phyloP scores from a whole-genome alignment of 331 rosid species.

The Cydonia oblonga region DNA sequence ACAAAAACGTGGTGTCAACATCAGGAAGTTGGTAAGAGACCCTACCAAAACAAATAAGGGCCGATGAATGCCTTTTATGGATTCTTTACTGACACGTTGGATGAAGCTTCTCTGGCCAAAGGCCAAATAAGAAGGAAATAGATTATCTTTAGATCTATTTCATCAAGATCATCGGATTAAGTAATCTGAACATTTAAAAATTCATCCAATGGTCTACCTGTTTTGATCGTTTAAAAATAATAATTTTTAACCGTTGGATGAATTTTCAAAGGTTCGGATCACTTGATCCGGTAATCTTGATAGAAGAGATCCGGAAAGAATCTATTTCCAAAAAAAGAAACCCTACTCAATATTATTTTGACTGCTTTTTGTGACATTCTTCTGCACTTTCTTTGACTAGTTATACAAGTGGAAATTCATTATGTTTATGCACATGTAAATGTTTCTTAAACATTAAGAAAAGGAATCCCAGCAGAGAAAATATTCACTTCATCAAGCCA shows the following conservation, averaged over 20 bases:
- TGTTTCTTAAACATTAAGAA: neutral
- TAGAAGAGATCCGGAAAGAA: no score
- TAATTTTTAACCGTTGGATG: no score
- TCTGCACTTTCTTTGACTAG: neutral
- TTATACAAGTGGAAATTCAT: neutral
- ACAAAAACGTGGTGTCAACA: neutral
- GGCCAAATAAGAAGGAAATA: constrained; percentile 16
- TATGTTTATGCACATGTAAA: neutral
- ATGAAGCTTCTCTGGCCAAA: neutral
- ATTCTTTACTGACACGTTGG: constrained; percentile 7
- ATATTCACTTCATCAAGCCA: constrained; percentile 22
- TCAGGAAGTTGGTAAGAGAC: neutral
- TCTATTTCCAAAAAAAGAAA: no score
- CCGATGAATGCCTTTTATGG: constrained; percentile 2
- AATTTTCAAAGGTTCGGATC: no score
- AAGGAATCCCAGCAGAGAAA: neutral
- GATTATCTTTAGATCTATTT: no score
- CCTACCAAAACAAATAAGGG: neutral
- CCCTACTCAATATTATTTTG: constrained; percentile 1
- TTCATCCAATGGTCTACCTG: no score
- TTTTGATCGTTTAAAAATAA: no score
- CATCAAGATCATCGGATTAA: no score
- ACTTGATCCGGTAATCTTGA: no score
- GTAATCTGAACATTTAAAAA: no score
- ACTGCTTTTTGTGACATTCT: constrained; percentile 12